Conservation (phyloP, 2,329 filamentous ascomycete species). For the Rugonectria rugulosa region DNA sequence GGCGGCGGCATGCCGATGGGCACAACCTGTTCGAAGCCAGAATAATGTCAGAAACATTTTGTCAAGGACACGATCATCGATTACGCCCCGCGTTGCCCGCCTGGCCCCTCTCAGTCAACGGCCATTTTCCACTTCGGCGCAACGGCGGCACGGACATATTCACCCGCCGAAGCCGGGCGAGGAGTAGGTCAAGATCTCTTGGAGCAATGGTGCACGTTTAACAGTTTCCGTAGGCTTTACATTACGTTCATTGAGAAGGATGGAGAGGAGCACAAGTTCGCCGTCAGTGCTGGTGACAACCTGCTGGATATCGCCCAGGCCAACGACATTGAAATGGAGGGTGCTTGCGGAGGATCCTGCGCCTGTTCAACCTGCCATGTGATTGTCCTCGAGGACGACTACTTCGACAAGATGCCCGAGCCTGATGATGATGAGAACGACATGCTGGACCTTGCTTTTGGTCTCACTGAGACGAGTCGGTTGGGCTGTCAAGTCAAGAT, state of each 20-base stretch:
- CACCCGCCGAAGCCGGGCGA: constrained; percentile 87
- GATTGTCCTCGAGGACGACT: constrained; percentile 76
- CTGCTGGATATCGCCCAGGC: constrained; percentile 94
- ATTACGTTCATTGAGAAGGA: constrained; percentile 97
- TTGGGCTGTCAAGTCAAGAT: constrained; percentile 92
- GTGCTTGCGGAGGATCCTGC: constrained; percentile 93
- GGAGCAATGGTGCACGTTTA: constrained; percentile 5
- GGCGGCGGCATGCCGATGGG: constrained; percentile 39
- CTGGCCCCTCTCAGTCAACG: constrained; percentile 43
- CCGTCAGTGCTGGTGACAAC: constrained; percentile 88
- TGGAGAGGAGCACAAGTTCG: constrained; percentile 75
- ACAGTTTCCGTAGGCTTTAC: constrained; percentile 66
- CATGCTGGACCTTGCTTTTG: constrained; percentile 91
- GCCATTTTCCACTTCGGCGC: constrained; percentile 71
- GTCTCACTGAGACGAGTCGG: constrained; percentile 82
- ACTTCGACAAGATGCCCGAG: constrained; percentile 81
- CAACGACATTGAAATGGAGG: constrained; percentile 97
- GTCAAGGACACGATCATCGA: constrained; percentile 33
- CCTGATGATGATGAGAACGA: constrained; percentile 85
- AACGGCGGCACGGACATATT: constrained; percentile 77
- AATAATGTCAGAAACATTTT: constrained; percentile 15
- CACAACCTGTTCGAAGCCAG: constrained; percentile 35
- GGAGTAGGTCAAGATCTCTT: constrained; percentile 71
- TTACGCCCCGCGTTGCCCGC: constrained; percentile 16
- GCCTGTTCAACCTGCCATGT: constrained; percentile 94